Evolutionary conservation across 2,329 filamentous ascomycete genomes (phyloP).

Genomic region (Bipolaris sorokiniana): DNA sequence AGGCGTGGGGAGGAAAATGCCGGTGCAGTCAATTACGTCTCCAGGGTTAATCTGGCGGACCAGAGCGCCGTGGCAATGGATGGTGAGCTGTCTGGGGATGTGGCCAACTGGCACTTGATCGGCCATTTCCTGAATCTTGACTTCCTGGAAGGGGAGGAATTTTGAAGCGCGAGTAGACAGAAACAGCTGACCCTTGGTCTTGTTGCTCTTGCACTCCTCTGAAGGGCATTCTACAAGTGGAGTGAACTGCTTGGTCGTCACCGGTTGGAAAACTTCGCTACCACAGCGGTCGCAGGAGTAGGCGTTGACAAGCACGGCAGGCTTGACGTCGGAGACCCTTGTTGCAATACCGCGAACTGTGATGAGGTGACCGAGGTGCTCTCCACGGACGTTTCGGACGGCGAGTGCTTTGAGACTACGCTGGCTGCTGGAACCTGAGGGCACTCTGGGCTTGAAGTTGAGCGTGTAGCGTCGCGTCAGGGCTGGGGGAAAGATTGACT

Average conservation of each 20-base stretch:
- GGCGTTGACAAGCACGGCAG: conserved; percentile 94
- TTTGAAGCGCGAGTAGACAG: conserved; percentile 96
- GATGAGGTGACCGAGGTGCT: conserved; percentile 91
- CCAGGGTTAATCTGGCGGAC: conserved; percentile 89
- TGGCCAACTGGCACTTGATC: conserved; percentile 98
- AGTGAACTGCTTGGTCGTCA: conserved; percentile 88
- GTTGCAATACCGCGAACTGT: conserved; percentile 94
- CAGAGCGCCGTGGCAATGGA: conserved; percentile 86
- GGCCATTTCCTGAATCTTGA: conserved; percentile 99
- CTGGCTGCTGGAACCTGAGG: conserved; percentile 68
- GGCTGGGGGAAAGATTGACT: conserved; percentile 86
- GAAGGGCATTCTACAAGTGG: conserved; percentile 88
- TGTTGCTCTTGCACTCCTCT: conserved; percentile 85
- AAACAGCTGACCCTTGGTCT: conserved; percentile 91
- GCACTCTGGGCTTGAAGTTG: conserved; percentile 91
- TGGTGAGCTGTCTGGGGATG: conserved; percentile 87
- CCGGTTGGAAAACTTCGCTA: conserved; percentile 95
- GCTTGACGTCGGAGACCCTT: conserved; percentile 96
- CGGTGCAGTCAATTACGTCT: conserved; percentile 90
- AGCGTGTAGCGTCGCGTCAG: conserved; percentile 93
- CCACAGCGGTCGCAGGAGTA: conserved; percentile 98
- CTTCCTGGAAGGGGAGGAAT: conserved; percentile 95
- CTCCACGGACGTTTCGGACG: conserved; percentile 91
- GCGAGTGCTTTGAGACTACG: conserved; percentile 70
- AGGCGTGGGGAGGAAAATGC: conserved; percentile 94